phyloP scores from a whole-genome alignment of 805 yeast species.

The Blastobotrys parvus region DNA sequence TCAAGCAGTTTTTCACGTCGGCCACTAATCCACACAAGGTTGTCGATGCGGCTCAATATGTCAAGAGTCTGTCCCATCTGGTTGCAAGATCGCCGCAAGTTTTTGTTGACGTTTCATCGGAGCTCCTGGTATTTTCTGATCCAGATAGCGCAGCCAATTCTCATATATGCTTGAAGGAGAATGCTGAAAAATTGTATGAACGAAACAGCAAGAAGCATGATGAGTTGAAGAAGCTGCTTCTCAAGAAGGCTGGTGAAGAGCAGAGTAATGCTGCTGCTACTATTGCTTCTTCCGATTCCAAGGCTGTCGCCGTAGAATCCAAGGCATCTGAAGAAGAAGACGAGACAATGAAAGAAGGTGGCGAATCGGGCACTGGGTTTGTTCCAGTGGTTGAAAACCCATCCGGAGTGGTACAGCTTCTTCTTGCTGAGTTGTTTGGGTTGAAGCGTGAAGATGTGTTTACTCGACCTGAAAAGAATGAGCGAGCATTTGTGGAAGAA shows the following conservation, averaged over 20 bases:
- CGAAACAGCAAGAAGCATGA: conserved; percentile 7
- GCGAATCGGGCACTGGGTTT: conserved; percentile 1
- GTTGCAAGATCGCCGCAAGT: conserved; percentile 39
- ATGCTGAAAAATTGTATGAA: not conserved
- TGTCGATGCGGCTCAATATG: conserved; percentile 27
- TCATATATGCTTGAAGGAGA: conserved; percentile 19
- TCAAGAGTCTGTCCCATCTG: conserved; percentile 13
- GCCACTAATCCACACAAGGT: conserved; percentile 1
- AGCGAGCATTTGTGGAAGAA: conserved; percentile 13
- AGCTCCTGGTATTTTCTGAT: conserved; percentile 19
- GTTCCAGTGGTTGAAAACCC: conserved; percentile 9
- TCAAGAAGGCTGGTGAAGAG: conserved; percentile 6
- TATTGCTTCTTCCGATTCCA: conserved; percentile 1
- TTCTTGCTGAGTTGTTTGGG: conserved; percentile 59
- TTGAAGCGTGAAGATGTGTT: conserved; percentile 33
- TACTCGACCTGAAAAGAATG: conserved; percentile 19
- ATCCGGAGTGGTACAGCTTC: conserved; percentile 55
- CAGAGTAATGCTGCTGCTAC: conserved; percentile 9
- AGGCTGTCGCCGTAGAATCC: conserved; percentile 17
- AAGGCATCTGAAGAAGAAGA: conserved; percentile 1
- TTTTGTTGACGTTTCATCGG: conserved; percentile 35
- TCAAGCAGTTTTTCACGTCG: conserved; percentile 34
- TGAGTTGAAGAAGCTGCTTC: conserved; percentile 14
- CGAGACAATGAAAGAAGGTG: conserved; percentile 17
- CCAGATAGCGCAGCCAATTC: conserved; percentile 16